phyloP scores from a whole-genome alignment of 495 filamentous ascomycete genomes.

The Talaromyces borbonicus region DNA sequence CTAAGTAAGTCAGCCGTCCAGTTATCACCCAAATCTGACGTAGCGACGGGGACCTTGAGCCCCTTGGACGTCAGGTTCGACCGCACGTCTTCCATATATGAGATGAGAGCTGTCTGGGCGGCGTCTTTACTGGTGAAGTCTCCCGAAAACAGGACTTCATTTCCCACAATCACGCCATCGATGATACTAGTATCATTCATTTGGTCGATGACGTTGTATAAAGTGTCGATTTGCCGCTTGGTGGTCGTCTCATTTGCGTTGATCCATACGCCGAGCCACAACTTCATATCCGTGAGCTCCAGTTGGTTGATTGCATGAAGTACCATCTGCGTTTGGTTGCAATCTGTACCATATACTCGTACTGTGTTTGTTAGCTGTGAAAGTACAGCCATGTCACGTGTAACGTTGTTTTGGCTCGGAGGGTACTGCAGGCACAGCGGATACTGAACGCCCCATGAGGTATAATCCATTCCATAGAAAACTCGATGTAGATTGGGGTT shows the following conservation, averaged over 20 bases:
- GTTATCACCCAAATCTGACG: slow-evolving; percentile 81
- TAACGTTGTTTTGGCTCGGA: slow-evolving; percentile 88
- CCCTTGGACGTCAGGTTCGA: slow-evolving; percentile 55
- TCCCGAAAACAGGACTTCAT: slow-evolving; percentile 75
- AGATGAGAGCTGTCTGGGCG: slow-evolving; percentile 52
- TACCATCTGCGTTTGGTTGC: slow-evolving; percentile 95
- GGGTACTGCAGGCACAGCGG: slow-evolving; percentile 72
- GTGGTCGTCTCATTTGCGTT: slow-evolving; percentile 79
- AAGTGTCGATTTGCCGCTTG: slow-evolving; percentile 64
- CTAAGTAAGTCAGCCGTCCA: slow-evolving; percentile 62
- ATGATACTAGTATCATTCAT: slow-evolving; percentile 55
- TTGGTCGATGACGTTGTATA: slow-evolving; percentile 69
- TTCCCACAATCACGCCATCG: slow-evolving; percentile 83
- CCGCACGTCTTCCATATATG: slow-evolving; percentile 57
- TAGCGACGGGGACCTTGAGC: slow-evolving; percentile 69
- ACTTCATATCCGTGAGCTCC: slow-evolving; percentile 65
- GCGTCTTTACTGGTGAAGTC: slow-evolving; percentile 41
- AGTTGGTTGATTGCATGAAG: slow-evolving; percentile 71
- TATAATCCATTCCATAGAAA: slow-evolving; percentile 96
- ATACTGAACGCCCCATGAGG: slow-evolving; percentile 82
- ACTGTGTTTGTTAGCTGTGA: slow-evolving; percentile 85
- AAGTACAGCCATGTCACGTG: slow-evolving; percentile 81
- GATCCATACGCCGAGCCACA: slow-evolving; percentile 96
- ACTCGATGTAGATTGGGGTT: slow-evolving; percentile 80
- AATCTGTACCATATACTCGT: slow-evolving; percentile 92